A percentile compares a stretch with the other conserved stretches of the same genome.
phyloP scores from a whole-genome alignment of 75 land plant species.

The Selaginella tamariscina region DNA sequence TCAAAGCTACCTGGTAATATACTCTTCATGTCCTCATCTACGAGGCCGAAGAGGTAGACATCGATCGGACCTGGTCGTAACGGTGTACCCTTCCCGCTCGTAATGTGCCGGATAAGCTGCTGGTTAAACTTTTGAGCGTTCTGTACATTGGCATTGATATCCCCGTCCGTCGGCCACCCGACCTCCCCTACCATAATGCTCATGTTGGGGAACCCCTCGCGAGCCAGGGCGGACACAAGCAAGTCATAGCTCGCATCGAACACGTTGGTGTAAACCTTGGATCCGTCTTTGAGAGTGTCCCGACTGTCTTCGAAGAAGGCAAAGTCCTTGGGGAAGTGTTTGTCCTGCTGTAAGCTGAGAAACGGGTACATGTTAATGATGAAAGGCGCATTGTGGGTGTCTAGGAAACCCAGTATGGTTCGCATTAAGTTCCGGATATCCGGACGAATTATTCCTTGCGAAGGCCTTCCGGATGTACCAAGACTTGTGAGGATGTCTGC shows the following conservation, averaged over 20 bases:
- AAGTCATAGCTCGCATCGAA: slow-evolving; percentile 12
- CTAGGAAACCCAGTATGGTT: background rate
- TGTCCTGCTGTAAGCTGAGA: slow-evolving; percentile 9
- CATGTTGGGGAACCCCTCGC: slow-evolving; percentile 5
- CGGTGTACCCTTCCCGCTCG: background rate
- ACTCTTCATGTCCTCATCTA: slow-evolving; percentile 7
- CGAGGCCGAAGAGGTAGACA: slow-evolving; percentile 1
- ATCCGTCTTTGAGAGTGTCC: background rate
- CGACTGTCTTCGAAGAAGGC: background rate
- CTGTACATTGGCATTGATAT: background rate
- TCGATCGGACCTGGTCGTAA: slow-evolving; percentile 1
- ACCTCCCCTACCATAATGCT: slow-evolving; percentile 2
- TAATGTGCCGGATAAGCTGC: slow-evolving; percentile 1
- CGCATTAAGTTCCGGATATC: background rate
- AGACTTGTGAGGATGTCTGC: background rate
- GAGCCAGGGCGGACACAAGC: background rate
- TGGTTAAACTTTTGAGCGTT: slow-evolving; percentile 7
- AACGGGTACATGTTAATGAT: slow-evolving; percentile 11
- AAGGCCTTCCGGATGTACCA: background rate
- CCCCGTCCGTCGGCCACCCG: slow-evolving; percentile 5
- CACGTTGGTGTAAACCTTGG: background rate
- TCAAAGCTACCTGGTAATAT: background rate
- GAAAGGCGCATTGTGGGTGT: slow-evolving; percentile 2
- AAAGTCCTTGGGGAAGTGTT: background rate
- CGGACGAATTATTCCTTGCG: background rate